Conservation (phyloP, 768 basidiomycete genomes). For the Tricholomella constricta region DNA sequence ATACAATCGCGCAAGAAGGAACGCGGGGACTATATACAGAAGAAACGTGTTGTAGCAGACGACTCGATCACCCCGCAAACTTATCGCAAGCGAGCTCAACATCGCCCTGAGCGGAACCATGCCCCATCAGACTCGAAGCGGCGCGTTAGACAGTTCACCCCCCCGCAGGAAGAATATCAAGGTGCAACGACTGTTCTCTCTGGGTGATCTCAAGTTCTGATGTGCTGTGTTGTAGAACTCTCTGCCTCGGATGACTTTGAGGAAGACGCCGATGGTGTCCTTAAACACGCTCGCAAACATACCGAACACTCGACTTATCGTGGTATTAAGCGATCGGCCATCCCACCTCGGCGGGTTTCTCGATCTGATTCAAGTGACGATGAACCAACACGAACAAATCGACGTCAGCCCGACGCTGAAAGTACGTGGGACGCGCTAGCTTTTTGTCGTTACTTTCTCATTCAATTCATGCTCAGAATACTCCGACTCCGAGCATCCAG, state of each 20-base stretch:
- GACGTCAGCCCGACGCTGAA: constrained; percentile 3
- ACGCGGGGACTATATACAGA: not conserved
- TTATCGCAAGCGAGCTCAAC: not conserved
- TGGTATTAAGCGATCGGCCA: not conserved
- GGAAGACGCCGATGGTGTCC: not conserved
- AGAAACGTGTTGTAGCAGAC: not conserved
- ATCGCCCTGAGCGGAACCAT: not conserved
- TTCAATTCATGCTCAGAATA: constrained; percentile 15
- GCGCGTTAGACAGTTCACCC: constrained; percentile 8
- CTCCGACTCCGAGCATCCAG: constrained; percentile 21
- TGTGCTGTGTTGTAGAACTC: not conserved
- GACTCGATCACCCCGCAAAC: not conserved
- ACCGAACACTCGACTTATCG: not conserved
- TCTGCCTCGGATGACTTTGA: not conserved
- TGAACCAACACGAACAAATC: not conserved
- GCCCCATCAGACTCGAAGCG: not conserved
- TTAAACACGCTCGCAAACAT: not conserved
- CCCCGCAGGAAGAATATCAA: constrained; percentile 4
- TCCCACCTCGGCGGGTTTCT: not conserved
- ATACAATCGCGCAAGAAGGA: constrained; percentile 6
- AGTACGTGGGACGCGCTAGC: constrained; percentile 1
- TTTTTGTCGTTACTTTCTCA: not conserved
- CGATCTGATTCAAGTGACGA: not conserved
- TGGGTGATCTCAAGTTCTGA: not conserved
- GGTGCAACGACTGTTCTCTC: not conserved